phyloP scores from a whole-genome alignment of 2,329 filamentous ascomycete genomes.

The Domatiomyces catenatus region DNA sequence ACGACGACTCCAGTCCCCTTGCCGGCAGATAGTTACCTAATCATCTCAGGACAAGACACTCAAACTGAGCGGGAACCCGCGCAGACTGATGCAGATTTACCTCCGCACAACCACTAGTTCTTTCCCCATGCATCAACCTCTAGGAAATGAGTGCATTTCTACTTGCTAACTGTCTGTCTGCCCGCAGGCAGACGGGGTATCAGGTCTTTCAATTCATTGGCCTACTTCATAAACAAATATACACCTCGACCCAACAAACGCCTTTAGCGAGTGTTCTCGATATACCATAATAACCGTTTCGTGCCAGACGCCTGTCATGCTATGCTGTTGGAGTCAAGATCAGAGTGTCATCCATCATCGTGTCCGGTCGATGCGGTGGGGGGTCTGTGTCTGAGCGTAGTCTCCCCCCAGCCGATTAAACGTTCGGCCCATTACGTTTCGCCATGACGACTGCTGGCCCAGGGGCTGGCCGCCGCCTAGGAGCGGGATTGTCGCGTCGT shows the following conservation, averaged over 20 bases:
- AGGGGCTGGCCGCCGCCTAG: slow-evolving; percentile 19
- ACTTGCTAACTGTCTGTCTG: too few species aligned
- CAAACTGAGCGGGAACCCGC: too few species aligned
- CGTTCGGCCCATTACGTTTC: slow-evolving; percentile 29
- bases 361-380: slow-evolving; percentile 10
- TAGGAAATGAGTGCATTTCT: not conserved
- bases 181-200: not conserved
- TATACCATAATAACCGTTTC: not conserved
- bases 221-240: not conserved
- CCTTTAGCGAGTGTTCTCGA: not conserved
- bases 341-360: slow-evolving; percentile 4
- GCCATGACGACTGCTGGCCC: slow-evolving; percentile 27
- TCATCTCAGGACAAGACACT: too few species aligned
- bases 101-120: too few species aligned
- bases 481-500: slow-evolving; percentile 21
- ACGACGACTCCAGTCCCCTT: too few species aligned
- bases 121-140: too few species aligned
- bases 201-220: not conserved
- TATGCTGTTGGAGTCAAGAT: not conserved
- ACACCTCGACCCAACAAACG: not conserved
- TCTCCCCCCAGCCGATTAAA: slow-evolving; percentile 33
- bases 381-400: slow-evolving; percentile 19
- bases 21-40: too few species aligned
- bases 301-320: not conserved
- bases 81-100: too few species aligned